Conservation (phyloP, 441 rosid genomes). For the Omphalea diandra region DNA sequence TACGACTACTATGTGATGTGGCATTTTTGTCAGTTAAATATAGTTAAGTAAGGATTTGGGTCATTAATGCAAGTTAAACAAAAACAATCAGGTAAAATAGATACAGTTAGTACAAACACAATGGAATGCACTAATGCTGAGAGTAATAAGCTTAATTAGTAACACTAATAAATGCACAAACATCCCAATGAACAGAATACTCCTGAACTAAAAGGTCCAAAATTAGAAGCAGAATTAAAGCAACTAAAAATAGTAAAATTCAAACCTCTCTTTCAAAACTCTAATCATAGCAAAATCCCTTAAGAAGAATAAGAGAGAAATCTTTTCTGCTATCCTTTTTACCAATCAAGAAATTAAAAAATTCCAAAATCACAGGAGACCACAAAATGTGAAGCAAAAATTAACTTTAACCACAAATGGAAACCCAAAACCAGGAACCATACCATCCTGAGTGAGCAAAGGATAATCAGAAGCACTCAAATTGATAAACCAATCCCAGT, state of each 20-base stretch:
- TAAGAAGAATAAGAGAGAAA: too few species aligned
- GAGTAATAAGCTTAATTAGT: neutral
- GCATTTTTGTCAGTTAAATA: conserved; percentile 5
- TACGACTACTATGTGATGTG: neutral
- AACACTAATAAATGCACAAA: neutral
- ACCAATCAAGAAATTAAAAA: conserved; percentile 15
- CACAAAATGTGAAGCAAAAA: too few species aligned
- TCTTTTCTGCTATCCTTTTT: too few species aligned
- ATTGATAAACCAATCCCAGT: conserved; percentile 43
- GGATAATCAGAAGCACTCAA: conserved; percentile 42
- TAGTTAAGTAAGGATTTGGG: neutral
- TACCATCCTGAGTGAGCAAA: conserved; percentile 41
- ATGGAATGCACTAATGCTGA: neutral
- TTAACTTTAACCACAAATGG: neutral
- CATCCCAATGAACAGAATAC: too few species aligned
- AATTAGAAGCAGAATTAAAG: too few species aligned
- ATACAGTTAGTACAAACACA: neutral
- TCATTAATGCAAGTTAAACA: neutral
- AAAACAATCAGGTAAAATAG: neutral
- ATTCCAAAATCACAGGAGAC: too few species aligned
- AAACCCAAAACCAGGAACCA: neutral
- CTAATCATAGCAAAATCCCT: too few species aligned
- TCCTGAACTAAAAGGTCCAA: neutral
- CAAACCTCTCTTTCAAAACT: too few species aligned
- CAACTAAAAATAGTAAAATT: too few species aligned